Conservation (phyloP, 2,329 filamentous ascomycete species). For the Cordyceps sp. region DNA sequence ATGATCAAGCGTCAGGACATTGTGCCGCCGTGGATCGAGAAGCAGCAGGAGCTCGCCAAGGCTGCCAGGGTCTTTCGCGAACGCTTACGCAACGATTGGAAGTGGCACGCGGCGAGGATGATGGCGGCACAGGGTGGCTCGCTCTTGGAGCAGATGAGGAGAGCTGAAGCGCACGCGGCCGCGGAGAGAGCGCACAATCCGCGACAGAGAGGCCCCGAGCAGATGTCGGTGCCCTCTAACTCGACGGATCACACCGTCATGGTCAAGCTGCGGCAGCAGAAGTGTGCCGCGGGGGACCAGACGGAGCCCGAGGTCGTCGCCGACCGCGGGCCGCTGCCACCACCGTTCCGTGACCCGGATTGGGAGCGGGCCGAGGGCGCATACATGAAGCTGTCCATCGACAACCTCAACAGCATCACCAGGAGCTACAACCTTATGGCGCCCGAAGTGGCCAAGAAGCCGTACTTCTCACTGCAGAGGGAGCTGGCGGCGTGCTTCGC, state of each 20-base stretch:
- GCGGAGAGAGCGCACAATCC: slow-evolving; percentile 57
- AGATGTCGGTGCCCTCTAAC: slow-evolving; percentile 29
- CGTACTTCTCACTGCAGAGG: slow-evolving; percentile 70
- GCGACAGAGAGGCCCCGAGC: slow-evolving; percentile 21
- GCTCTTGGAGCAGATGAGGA: slow-evolving; percentile 53
- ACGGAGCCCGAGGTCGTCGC: too few relatives aligned
- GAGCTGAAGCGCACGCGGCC: slow-evolving; percentile 56
- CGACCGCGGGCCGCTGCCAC: too few relatives aligned
- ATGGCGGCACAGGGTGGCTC: slow-evolving; percentile 66
- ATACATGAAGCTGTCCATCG: slow-evolving; percentile 63
- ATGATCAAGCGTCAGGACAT: slow-evolving; percentile 95
- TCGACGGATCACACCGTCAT: too few relatives aligned
- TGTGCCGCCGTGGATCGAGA: slow-evolving; percentile 96
- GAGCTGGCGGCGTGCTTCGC: slow-evolving; percentile 72
- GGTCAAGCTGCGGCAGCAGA: too few relatives aligned
- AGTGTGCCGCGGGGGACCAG: too few relatives aligned
- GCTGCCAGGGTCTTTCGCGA: slow-evolving; percentile 54
- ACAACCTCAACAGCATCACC: slow-evolving; percentile 62
- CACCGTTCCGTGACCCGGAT: slow-evolving; percentile 59
- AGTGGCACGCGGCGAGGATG: slow-evolving; percentile 59
- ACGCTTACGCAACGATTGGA: slow-evolving; percentile 70
- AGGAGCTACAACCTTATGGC: slow-evolving; percentile 93
- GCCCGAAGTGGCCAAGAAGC: slow-evolving; percentile 79
- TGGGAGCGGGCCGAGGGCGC: slow-evolving; percentile 60
- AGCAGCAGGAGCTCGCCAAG: slow-evolving; percentile 75